These are phyloP conservation scores for Pyrenopolyporus hunteri DNA, from an alignment of 495 filamentous ascomycete species.

Conservation along the genomic window DNA sequence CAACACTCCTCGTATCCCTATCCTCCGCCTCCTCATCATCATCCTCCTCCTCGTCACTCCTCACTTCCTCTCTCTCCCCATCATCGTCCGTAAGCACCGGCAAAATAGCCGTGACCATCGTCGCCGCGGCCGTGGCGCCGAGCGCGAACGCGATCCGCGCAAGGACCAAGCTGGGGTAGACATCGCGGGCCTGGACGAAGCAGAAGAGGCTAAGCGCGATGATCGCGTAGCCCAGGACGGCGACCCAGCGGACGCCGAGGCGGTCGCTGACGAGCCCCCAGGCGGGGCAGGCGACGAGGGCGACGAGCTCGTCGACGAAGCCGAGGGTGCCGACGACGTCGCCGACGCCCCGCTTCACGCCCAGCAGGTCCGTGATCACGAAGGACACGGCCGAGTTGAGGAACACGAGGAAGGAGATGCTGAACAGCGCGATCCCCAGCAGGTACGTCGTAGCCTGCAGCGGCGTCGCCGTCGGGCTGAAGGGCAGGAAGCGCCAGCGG, in stretches of 20 bases:
- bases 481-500: constrained; percentile 58
- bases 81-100: constrained; percentile 75
- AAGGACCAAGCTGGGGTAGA: constrained; percentile 88
- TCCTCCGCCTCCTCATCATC: constrained; percentile 3
- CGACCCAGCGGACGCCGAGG: constrained; percentile 82
- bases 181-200: constrained; percentile 83
- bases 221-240: constrained; percentile 77
- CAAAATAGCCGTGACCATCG: constrained; percentile 96
- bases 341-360: constrained; percentile 75
- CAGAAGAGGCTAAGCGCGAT: constrained; percentile 77
- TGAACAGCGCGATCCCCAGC: constrained; percentile 87
- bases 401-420: constrained; percentile 96
- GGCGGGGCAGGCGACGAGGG: constrained; percentile 83
- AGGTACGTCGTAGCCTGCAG: constrained; percentile 85
- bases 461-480: constrained; percentile 64
- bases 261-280: constrained; percentile 94
- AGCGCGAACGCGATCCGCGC: constrained; percentile 87
- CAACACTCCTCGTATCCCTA: constrained; percentile 13
- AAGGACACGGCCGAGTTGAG: constrained; percentile 93
- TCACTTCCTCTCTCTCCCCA: constrained; percentile 8
- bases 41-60: constrained; percentile 18
- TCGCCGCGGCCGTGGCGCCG: constrained; percentile 86
- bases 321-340: constrained; percentile 92
- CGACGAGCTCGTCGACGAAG: constrained; percentile 93
- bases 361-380: constrained; percentile 89